phyloP scores from a whole-genome alignment of 176 grass and related monocot genomes.

The Aegilops sharonensis region DNA sequence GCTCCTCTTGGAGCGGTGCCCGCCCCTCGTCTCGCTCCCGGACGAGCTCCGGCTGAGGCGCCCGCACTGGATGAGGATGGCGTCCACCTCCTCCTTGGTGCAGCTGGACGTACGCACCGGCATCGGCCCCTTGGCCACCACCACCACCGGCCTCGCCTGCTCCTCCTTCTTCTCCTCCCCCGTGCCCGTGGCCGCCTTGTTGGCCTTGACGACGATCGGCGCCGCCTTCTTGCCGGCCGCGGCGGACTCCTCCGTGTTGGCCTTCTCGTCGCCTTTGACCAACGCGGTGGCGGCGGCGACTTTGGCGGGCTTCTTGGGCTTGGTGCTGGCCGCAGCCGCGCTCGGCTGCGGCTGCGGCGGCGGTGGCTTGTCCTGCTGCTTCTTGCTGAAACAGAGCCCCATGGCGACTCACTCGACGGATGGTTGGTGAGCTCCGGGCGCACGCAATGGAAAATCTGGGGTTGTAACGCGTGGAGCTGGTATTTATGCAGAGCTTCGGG shows the following conservation, averaged over 20 bases:
- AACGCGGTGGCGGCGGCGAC: not conserved
- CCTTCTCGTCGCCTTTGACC: constrained; percentile 5
- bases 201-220: constrained; percentile 38
- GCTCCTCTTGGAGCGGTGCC: constrained; percentile 79
- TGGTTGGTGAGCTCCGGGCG: not conserved
- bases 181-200: not conserved
- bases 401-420: constrained; percentile 24
- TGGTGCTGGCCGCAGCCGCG: not conserved
- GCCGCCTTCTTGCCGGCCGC: constrained; percentile 51
- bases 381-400: constrained; percentile 96
- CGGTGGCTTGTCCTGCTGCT: constrained; percentile 26
- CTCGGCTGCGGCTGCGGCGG: not conserved
- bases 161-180: constrained; percentile 25
- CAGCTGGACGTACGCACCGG: constrained; percentile 79
- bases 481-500: constrained; percentile 39
- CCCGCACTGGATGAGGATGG: constrained; percentile 87
- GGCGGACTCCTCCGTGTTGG: not conserved
- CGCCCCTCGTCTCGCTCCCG: constrained; percentile 35
- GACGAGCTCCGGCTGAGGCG: constrained; percentile 87
- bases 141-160: constrained; percentile 15
- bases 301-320: constrained; percentile 16
- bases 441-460: not conserved
- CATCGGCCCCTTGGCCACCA: constrained; percentile 12
- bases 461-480: constrained; percentile 11
- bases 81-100: constrained; percentile 86